phyloP scores from a whole-genome alignment of 2,329 filamentous ascomycete genomes.

The Cytospora piceicola region DNA sequence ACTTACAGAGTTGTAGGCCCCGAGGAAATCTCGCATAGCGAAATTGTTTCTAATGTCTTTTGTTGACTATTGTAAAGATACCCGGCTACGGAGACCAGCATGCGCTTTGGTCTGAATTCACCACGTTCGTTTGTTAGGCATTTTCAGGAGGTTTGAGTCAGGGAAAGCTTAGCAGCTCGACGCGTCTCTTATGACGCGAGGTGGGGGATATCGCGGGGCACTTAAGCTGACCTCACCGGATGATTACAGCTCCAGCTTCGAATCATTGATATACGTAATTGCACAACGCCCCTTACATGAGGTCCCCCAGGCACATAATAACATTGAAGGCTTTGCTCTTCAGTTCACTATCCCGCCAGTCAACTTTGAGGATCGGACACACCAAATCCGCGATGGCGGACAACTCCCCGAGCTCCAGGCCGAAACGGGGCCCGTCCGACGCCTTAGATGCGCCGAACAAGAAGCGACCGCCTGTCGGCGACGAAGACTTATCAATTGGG shows the following conservation, averaged over 20 bases:
- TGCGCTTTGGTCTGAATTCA: neutral
- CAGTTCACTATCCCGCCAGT: neutral
- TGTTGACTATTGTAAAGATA: neutral
- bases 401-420: neutral
- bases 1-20: neutral
- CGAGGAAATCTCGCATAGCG: neutral
- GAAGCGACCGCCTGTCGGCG: slow-evolving; percentile 15
- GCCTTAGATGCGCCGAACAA: slow-evolving; percentile 12
- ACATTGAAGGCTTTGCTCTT: neutral
- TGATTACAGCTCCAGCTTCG: neutral
- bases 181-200: slow-evolving; percentile 6
- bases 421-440: slow-evolving; percentile 15
- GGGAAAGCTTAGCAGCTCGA: slow-evolving; percentile 8
- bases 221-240: neutral
- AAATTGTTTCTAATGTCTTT: neutral
- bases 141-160: neutral
- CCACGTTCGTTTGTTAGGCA: neutral
- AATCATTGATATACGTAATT: neutral
- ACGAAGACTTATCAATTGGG: slow-evolving; percentile 25
- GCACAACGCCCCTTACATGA: neutral
- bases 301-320: neutral
- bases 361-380: neutral
- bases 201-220: slow-evolving; percentile 15
- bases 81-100: neutral
- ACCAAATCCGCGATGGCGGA: slow-evolving; percentile 7